Evolutionary conservation across 805 yeast species (phyloP).

Genomic region (Schwanniomyces occidentalis): DNA sequence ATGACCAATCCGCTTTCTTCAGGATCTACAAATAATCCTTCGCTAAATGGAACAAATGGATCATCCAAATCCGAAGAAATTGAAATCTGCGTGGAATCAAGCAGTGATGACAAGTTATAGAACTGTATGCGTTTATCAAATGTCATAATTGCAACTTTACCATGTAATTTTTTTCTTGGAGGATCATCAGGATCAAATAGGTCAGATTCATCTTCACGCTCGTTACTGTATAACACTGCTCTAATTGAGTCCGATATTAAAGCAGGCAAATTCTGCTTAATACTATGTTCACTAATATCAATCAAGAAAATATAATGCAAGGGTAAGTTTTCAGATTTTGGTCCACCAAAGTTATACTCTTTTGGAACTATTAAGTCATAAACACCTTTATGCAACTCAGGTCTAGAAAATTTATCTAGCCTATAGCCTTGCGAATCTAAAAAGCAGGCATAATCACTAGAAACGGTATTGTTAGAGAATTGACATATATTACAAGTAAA

Average conservation of each 20-base stretch:
- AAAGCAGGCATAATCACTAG: conserved; percentile 64
- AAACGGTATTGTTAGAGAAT: conserved; percentile 64
- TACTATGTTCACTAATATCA: conserved; percentile 64
- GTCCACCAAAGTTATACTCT: conserved; percentile 59
- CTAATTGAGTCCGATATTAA: conserved; percentile 72
- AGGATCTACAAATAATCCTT: conserved; percentile 82
- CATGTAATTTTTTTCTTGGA: conserved; percentile 24
- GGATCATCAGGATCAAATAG: conserved; percentile 26
- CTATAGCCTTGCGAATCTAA: conserved; percentile 61
- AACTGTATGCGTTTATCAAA: conserved; percentile 74
- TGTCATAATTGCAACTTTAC: conserved; percentile 69
- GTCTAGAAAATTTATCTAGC: conserved; percentile 60
- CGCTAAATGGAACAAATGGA: conserved; percentile 76
- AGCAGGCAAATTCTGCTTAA: conserved; percentile 58
- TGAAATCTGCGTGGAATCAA: conserved; percentile 57
- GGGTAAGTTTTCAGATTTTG: conserved; percentile 37
- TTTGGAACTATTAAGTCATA: conserved; percentile 82
- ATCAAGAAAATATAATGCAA: conserved; percentile 72
- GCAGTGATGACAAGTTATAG: conserved; percentile 60
- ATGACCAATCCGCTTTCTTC: conserved; percentile 61
- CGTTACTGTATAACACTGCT: conserved; percentile 37
- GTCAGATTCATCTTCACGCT: conserved; percentile 10
- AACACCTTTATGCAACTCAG: conserved; percentile 80
- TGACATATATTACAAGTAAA: conserved; percentile 88
- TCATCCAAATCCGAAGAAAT: conserved; percentile 71